These are phyloP conservation scores for Candida michaelii DNA, from an alignment of 805 yeast genomes.

Conservation along the genomic window DNA sequence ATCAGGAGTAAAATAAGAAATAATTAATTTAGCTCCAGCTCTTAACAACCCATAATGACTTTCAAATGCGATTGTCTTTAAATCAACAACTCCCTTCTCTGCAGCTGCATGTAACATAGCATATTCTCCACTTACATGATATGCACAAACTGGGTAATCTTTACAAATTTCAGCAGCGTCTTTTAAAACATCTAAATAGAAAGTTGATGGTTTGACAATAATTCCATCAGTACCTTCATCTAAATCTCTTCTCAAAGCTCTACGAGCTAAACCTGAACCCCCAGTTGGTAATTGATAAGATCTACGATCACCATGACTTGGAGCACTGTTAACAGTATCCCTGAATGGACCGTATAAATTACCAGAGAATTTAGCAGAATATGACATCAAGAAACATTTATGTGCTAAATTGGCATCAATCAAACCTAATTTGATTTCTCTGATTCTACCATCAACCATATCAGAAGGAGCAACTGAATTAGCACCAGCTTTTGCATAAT, in stretches of 20 bases:
- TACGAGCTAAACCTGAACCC: conserved; percentile 88
- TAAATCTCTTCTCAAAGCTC: conserved; percentile 85
- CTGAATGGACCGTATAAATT: conserved; percentile 94
- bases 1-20: conserved; percentile 93
- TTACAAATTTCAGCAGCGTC: conserved; percentile 82
- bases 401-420: conserved; percentile 82
- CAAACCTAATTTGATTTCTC: conserved; percentile 82
- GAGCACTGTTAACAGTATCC: conserved; percentile 94
- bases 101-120: conserved; percentile 99
- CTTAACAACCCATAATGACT: conserved; percentile 87
- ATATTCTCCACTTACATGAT: conserved; percentile 95
- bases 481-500: conserved; percentile 95
- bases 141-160: conserved; percentile 89
- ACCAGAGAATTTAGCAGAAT: conserved; percentile 92
- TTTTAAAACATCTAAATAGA: conserved; percentile 85
- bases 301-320: conserved; percentile 87
- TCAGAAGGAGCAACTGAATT: conserved; percentile 95
- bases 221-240: conserved; percentile 94
- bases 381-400: conserved; percentile 85
- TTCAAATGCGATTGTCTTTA: conserved; percentile 81
- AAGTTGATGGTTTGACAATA: conserved; percentile 94
- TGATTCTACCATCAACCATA: conserved; percentile 94
- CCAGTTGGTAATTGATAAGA: conserved; percentile 92
- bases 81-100: conserved; percentile 87
- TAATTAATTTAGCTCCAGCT: conserved; percentile 92